Evolutionary conservation across 495 filamentous ascomycete genomes (phyloP).

Genomic region (Penicillium salamii): DNA sequence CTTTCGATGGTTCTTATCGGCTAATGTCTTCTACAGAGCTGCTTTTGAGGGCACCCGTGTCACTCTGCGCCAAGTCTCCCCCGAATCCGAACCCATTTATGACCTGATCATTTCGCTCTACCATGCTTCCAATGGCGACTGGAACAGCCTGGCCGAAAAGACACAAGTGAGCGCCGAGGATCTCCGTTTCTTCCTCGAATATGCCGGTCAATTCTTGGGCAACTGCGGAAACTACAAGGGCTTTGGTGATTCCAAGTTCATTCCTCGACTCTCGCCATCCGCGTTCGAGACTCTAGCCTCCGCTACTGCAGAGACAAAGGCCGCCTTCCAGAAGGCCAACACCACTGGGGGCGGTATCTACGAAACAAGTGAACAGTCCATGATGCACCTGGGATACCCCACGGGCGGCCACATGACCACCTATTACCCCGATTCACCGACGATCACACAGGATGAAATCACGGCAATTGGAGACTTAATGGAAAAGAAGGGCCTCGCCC

Average conservation of each 20-base stretch:
- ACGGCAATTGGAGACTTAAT: slow-evolving; percentile 67
- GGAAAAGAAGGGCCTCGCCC: slow-evolving; percentile 66
- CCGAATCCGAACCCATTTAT: slow-evolving; percentile 86
- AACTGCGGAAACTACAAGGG: slow-evolving; percentile 95
- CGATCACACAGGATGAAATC: slow-evolving; percentile 85
- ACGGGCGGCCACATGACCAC: slow-evolving; percentile 80
- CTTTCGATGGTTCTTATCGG: too few species aligned
- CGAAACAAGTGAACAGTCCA: slow-evolving; percentile 55
- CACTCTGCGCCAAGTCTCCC: slow-evolving; percentile 82
- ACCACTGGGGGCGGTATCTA: slow-evolving; percentile 68
- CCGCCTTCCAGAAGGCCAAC: slow-evolving; percentile 59
- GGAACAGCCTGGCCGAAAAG: slow-evolving; percentile 65
- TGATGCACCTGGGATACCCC: slow-evolving; percentile 84
- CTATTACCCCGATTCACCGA: slow-evolving; percentile 87
- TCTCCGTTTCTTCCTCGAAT: slow-evolving; percentile 76
- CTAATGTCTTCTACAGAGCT: slow-evolving; percentile 57
- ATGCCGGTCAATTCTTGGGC: slow-evolving; percentile 83
- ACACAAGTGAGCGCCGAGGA: slow-evolving; percentile 68
- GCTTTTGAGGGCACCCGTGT: slow-evolving; percentile 82
- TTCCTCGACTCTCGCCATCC: slow-evolving; percentile 69
- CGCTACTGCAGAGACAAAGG: slow-evolving; percentile 55
- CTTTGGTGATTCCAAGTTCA: slow-evolving; percentile 93
- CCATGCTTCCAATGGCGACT: slow-evolving; percentile 71
- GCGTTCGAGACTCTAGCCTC: slow-evolving; percentile 71
- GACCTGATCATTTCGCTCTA: slow-evolving; percentile 86